phyloP scores from a whole-genome alignment of 2,329 filamentous ascomycete species.

The Tolypocladium pustulatum region DNA sequence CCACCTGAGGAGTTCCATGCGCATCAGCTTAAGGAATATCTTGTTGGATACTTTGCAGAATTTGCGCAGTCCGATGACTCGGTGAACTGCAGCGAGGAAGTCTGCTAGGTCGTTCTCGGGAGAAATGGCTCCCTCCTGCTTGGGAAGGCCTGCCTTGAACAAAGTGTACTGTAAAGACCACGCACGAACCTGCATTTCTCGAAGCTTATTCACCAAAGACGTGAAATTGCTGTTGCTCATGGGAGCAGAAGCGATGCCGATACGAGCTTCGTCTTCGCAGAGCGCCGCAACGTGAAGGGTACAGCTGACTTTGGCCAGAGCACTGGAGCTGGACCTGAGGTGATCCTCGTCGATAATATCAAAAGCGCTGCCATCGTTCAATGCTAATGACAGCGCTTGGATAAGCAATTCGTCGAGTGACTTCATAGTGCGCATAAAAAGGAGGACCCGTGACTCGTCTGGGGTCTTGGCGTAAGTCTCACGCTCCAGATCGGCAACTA shows the following conservation, averaged over 20 bases:
- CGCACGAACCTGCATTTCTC: slow-evolving; percentile 76
- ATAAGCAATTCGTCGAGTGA: slow-evolving; percentile 68
- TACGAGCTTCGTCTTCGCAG: slow-evolving; percentile 75
- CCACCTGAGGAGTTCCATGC: slow-evolving; percentile 70
- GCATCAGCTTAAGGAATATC: slow-evolving; percentile 80
- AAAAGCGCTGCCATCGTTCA: slow-evolving; percentile 60
- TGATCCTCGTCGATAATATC: slow-evolving; percentile 79
- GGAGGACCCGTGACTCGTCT: slow-evolving; percentile 53
- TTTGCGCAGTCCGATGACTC: slow-evolving; percentile 71
- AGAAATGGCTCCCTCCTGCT: slow-evolving; percentile 50
- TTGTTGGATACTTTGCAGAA: slow-evolving; percentile 81
- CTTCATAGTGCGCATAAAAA: slow-evolving; percentile 67
- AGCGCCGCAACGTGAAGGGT: slow-evolving; percentile 72
- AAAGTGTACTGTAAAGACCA: slow-evolving; percentile 85
- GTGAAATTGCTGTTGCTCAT: slow-evolving; percentile 45
- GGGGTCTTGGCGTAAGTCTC: slow-evolving; percentile 54
- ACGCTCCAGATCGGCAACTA: slow-evolving; percentile 50
- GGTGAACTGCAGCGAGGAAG: slow-evolving; percentile 72
- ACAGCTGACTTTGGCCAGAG: slow-evolving; percentile 60
- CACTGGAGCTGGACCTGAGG: slow-evolving; percentile 59
- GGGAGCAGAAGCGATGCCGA: slow-evolving; percentile 58
- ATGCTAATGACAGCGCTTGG: slow-evolving; percentile 56
- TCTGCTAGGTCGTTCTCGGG: slow-evolving; percentile 66
- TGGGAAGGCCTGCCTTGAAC: slow-evolving; percentile 66
- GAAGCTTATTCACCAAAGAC: slow-evolving; percentile 52